These are phyloP conservation scores for Tolypocladium capitatum DNA, from an alignment of 2,329 filamentous ascomycete species.

Conservation along the genomic window DNA sequence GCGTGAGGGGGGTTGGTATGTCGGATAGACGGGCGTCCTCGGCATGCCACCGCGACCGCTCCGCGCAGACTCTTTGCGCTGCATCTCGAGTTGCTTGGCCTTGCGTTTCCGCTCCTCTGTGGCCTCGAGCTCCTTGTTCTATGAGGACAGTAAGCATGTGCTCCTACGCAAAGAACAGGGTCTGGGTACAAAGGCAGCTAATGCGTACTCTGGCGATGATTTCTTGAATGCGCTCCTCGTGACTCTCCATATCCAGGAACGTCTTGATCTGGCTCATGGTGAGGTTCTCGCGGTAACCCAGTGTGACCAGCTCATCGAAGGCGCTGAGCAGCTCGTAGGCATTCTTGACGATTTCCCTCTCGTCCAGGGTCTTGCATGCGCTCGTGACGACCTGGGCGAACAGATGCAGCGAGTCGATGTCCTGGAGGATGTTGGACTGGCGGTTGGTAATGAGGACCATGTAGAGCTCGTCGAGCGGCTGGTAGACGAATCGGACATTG, in stretches of 20 bases:
- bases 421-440: slow-evolving; percentile 97
- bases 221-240: slow-evolving; percentile 97
- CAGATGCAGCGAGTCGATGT: slow-evolving; percentile 95
- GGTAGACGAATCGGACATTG: slow-evolving; percentile 98
- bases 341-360: slow-evolving; percentile 88
- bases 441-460: slow-evolving; percentile 99
- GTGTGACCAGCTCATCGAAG: slow-evolving; percentile 91
- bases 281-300: slow-evolving; percentile 92
- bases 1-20: slow-evolving; percentile 70
- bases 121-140: slow-evolving; percentile 98
- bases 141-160: slow-evolving; percentile 13
- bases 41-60: slow-evolving; percentile 53
- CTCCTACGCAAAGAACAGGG: not conserved
- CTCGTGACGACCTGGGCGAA: slow-evolving; percentile 96
- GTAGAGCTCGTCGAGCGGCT: slow-evolving; percentile 97
- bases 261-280: slow-evolving; percentile 97
- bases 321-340: slow-evolving; percentile 92
- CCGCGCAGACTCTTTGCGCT: slow-evolving; percentile 88
- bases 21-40: slow-evolving; percentile 71
- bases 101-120: slow-evolving; percentile 97
- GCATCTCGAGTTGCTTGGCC: slow-evolving; percentile 96
- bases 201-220: slow-evolving; percentile 73
- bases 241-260: slow-evolving; percentile 97
- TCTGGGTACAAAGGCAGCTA: not conserved
- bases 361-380: slow-evolving; percentile 91